Evolutionary conservation across 768 basidiomycete species (phyloP).

Genomic region (Boletus vermiculosoides): DNA sequence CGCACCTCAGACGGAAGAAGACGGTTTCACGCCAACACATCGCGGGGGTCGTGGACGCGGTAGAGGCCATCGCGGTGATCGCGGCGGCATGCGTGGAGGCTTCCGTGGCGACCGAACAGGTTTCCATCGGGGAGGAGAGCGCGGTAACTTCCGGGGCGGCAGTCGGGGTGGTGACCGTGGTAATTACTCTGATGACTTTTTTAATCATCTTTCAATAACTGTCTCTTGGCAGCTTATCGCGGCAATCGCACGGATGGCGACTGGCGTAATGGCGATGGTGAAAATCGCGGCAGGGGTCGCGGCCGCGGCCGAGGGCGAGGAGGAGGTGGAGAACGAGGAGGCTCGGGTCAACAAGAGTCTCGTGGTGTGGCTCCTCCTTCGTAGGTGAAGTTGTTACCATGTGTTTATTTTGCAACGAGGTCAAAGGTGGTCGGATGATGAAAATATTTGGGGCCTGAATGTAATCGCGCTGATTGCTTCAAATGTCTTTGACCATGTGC

Average conservation of each 20-base stretch:
- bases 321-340: slow-evolving; percentile 40
- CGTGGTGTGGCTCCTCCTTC: slow-evolving; percentile 17
- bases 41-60: slow-evolving; percentile 50
- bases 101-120: slow-evolving; percentile 38
- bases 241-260: slow-evolving; percentile 38
- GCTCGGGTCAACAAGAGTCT: slow-evolving; percentile 22
- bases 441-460: neutral
- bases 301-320: slow-evolving; percentile 46
- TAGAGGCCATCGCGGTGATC: slow-evolving; percentile 42
- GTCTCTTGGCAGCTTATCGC: slow-evolving; percentile 13
- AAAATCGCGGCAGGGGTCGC: slow-evolving; percentile 41
- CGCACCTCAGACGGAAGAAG: slow-evolving; percentile 44
- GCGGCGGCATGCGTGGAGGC: slow-evolving; percentile 41
- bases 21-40: slow-evolving; percentile 54
- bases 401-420: neutral
- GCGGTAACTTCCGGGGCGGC: slow-evolving; percentile 36
- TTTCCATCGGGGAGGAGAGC: slow-evolving; percentile 38
- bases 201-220: neutral
- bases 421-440: neutral
- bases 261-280: slow-evolving; percentile 46
- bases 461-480: neutral
- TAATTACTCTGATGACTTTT: slow-evolving; percentile 6
- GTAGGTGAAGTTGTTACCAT: slow-evolving; percentile 6
- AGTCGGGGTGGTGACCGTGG: slow-evolving; percentile 31
- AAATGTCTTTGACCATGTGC: neutral